Base-by-base conservation (phyloP, 768 basidiomycete species). In the Pleurotus ostreatus region DNA sequence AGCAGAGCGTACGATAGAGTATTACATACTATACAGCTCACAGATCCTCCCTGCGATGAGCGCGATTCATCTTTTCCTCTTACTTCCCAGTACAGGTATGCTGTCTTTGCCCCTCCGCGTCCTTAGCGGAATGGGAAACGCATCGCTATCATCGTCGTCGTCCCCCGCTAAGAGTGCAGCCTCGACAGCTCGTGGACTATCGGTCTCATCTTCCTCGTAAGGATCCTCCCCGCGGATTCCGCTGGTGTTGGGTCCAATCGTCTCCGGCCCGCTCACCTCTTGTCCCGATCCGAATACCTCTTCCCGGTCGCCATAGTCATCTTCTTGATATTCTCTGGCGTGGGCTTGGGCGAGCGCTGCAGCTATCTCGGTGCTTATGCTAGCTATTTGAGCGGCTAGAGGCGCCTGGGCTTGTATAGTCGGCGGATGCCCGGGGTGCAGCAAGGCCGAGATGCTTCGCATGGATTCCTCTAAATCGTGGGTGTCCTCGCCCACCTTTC, bases 301-400 rank as follows among this genome's bases (percentile, higher is more conserved):
- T 18, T 82, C 81, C n/a, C 79, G 77, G 65, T 62, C 77, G 1
- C 73, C 77, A 13, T 79, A 76, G 18, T 85, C 82, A 18, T 81
- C 80, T 4, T 78, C 83, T 45, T 79, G 81, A 45, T 79, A 81
- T n/a, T 74, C 72, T 47, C 80, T 79, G 13, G 84, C 80, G 51
- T 85, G 85, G 2, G 85, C 85, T 61, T 89, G 84, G 3, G 86
- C 89, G 60, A 92, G 85, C 0, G 87, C 87, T 22, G 88, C 88
- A 7, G 88, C 89, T 58, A 92, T 86, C 65, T 88, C 89, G 4
- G 85, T 86, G 56, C 86, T 89, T 60, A 92, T 87, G 57, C 81
- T 87, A n/a, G 86, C 87, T 15, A 89, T 83, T 13, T 82, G 81
- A 22, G 78, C 77, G 59, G 86, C 86, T 51, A 89, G 68, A 11